Percentiles rank a stretch among this genome's conserved stretches.
phyloP scores from a whole-genome alignment of 441 rosid species.

The Erodium moschatum region DNA sequence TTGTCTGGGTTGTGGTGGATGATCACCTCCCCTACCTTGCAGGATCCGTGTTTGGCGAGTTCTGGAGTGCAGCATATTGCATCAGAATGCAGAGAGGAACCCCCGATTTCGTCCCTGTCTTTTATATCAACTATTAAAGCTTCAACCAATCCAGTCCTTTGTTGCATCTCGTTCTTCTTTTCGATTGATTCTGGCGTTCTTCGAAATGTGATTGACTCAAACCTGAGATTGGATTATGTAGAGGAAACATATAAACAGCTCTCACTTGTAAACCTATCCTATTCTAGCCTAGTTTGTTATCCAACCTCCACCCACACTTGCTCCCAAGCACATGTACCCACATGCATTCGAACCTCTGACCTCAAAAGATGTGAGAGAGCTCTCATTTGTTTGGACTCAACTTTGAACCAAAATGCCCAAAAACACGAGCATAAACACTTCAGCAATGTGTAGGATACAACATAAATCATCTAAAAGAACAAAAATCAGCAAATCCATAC shows the following conservation, averaged over 20 bases:
- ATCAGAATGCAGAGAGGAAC: slow-evolving; percentile 25
- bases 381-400: background rate
- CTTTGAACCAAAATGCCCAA: too few species aligned
- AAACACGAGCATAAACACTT: too few species aligned
- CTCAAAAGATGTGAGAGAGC: too few species aligned
- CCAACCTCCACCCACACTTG: too few species aligned
- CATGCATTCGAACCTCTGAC: too few species aligned
- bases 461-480: background rate
- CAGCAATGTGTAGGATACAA: background rate
- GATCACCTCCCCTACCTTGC: slow-evolving; percentile 34
- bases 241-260: too few species aligned
- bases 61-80: slow-evolving; percentile 27
- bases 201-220: slow-evolving; percentile 30
- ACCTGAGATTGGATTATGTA: slow-evolving; percentile 18
- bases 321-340: too few species aligned
- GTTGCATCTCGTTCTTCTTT: slow-evolving; percentile 33
- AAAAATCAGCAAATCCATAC: background rate
- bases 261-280: too few species aligned
- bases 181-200: slow-evolving; percentile 26
- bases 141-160: slow-evolving; percentile 32
- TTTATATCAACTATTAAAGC: slow-evolving; percentile 28
- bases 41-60: slow-evolving; percentile 26
- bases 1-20: slow-evolving; percentile 19
- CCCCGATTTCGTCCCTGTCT: slow-evolving; percentile 29
- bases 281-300: too few species aligned